Evolutionary conservation across 495 filamentous ascomycete species (phyloP).

Genomic region (Penicillium pulvis): DNA sequence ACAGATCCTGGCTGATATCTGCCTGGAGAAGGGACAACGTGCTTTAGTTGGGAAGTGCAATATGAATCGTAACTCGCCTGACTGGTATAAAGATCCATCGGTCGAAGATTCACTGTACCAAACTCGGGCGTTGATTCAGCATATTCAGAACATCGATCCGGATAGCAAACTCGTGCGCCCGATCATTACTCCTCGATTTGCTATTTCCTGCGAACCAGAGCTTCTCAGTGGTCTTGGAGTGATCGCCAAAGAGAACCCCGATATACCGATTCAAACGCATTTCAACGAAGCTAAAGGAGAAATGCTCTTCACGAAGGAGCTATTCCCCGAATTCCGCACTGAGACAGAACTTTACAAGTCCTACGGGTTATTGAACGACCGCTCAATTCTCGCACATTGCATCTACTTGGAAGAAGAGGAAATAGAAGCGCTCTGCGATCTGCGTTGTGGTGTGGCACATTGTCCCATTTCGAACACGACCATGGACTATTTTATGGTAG

Average conservation of each 20-base stretch:
- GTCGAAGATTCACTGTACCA: slow-evolving; percentile 50
- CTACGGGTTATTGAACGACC: slow-evolving; percentile 54
- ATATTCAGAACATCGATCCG: slow-evolving; percentile 36
- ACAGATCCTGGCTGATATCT: slow-evolving; percentile 60
- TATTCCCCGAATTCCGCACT: slow-evolving; percentile 54
- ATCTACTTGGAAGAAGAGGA: slow-evolving; percentile 60
- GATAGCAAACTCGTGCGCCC: slow-evolving; percentile 47
- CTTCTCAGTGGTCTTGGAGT: slow-evolving; percentile 55
- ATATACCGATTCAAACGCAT: slow-evolving; percentile 64
- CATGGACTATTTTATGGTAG: slow-evolving; percentile 62
- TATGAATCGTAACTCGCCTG: slow-evolving; percentile 63
- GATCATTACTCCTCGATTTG: slow-evolving; percentile 66
- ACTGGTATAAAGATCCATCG: slow-evolving; percentile 57
- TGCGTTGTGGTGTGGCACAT: slow-evolving; percentile 60
- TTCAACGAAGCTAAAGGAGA: slow-evolving; percentile 63
- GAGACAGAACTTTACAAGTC: slow-evolving; percentile 59
- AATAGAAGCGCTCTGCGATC: slow-evolving; percentile 44
- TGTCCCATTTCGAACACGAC: slow-evolving; percentile 67
- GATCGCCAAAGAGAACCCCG: slow-evolving; percentile 50
- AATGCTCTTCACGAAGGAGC: slow-evolving; percentile 48
- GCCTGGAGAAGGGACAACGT: slow-evolving; percentile 58
- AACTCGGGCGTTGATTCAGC: slow-evolving; percentile 54
- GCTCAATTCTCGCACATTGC: slow-evolving; percentile 66
- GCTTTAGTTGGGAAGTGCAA: slow-evolving; percentile 68
- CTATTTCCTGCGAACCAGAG: slow-evolving; percentile 56